Evolutionary conservation across 306 rosid species (phyloP), one percentile per base, ranked within the genome.

Genomic region (Vigna unguiculata): DNA sequence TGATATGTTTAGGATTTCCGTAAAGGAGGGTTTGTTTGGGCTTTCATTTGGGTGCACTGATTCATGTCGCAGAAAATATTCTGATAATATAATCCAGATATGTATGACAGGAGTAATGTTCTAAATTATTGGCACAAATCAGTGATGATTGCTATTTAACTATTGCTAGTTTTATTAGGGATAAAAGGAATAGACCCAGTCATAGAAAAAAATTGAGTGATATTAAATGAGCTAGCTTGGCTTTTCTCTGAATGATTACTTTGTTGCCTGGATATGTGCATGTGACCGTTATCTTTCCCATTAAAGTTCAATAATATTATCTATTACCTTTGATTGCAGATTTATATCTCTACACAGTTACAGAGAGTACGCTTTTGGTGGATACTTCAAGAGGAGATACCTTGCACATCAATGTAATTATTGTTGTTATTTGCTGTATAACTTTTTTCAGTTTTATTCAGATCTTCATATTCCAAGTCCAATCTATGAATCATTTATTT

Each of bases 381-480:
- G 98, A 93, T 80, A 88, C 93, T 76, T 88, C 98, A 68, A 91
- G 98, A 77, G 97, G 98, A 57, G 93, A 83, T 85, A 87, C 78
- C 49, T 80, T 93, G 48, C 83, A 75, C 60, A 93, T 93, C 89
- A 85, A 85, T 83, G 98, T 93, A 89, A 81, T 77, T 34, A 46
- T 38, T 71, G 6, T 22, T 74, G 43, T 78, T 81, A 34, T 57
- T 73, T 49, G 68, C n/a, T 1, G 49, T 25, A 51, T 34, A 75
- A 69, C 67, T 51, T 70, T 40, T 38, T 48, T 3, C 48, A 36
- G 85, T 71, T 72, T 60, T 52, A 12, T 48, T 25, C 4, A 62
- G 10, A 7, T 79, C 16, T 20, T 67, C 64, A 34, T 60, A 71
- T 61, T 74, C 64, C 71, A 73, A 51, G 72, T 30, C 76, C 60